These are phyloP conservation scores for Chiua virens DNA, from an alignment of 768 basidiomycete species.

Conservation along the genomic window DNA sequence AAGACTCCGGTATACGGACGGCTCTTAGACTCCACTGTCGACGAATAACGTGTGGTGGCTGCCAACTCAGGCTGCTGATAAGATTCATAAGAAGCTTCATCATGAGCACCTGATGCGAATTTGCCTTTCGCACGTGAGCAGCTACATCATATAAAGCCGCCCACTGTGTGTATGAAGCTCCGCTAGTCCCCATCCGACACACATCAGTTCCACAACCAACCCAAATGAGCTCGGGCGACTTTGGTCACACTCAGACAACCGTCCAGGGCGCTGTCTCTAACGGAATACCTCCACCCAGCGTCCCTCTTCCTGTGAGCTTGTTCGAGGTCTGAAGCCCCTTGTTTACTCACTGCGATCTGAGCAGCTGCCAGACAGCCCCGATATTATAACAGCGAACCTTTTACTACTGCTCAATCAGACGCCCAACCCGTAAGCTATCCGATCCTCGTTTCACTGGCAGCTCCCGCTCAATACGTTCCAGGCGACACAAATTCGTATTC, in stretches of 20 bases:
- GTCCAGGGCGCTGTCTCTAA: constrained; percentile 37
- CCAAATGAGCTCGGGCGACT: constrained; percentile 12
- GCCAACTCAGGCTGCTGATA: too few relatives aligned
- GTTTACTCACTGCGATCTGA: constrained; percentile 2
- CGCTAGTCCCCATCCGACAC: too few relatives aligned
- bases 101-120: too few relatives aligned
- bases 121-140: too few relatives aligned
- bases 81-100: too few relatives aligned
- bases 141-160: too few relatives aligned
- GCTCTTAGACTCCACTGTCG: too few relatives aligned
- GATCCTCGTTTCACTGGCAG: neutral
- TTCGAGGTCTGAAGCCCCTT: neutral
- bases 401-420: constrained; percentile 39
- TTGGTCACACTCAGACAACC: constrained; percentile 3
- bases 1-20: too few relatives aligned
- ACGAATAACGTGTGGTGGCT: too few relatives aligned
- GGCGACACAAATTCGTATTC: constrained; percentile 48
- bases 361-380: constrained; percentile 49
- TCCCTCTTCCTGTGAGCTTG: constrained; percentile 41
- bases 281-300: constrained; percentile 37
- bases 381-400: constrained; percentile 50
- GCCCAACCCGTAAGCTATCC: constrained; percentile 38
- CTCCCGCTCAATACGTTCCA: constrained; percentile 6
- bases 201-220: neutral
- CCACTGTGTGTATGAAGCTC: too few relatives aligned